Evolutionary conservation across 2,329 filamentous ascomycete species (phyloP), one percentile per base, ranked within the genome.

Genomic region (Exophiala dermatitidis): DNA sequence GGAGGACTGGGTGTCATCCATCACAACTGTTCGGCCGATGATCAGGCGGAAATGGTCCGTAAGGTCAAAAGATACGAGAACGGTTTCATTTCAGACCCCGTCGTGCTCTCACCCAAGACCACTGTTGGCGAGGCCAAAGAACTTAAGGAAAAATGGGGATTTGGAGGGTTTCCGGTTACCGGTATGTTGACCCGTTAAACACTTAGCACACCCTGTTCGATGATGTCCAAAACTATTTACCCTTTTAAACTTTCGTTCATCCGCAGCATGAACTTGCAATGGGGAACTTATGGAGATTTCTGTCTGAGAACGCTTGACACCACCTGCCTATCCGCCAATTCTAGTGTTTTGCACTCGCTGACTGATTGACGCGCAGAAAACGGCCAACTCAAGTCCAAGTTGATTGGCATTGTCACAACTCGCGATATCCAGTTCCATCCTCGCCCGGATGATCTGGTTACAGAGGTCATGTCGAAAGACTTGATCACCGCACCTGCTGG

Each of bases 181-280:
- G 93, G 94, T 98, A 78, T 80, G 91, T 78, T 51, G 52, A 45
- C 56, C 58, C 53, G 56, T 54, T 60, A 59, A 37, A 55, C 50
- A 53, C 56, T 29, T 42, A 51, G 49, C 19, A 50, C 37, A 31
- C 50, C 49, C 61, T 58, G 52, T 54, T 64, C 55, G 63, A 95
- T 95, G 93, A 88, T 79, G 81, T 78, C 82, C 69, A 72, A 77
- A 41, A 79, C 74, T 78, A 80, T 72, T 72, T 77, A 74, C 75
- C 67, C 66, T 69, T 76, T 82, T 86, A 96, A 97, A 97, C 93
- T 98, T 98, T 98, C 93, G 93, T 98, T 98, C 93, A 91, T 91
- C 93, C 89, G 88, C 80, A 94, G 85, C 82, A 86, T 87, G 84
- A 76, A 83, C 69, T 80, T 81, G 87, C 88, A 80, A 77, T 95